These are phyloP conservation scores for Steccherinum ochraceum DNA, from an alignment of 768 basidiomycete species.

Conservation along the genomic window DNA sequence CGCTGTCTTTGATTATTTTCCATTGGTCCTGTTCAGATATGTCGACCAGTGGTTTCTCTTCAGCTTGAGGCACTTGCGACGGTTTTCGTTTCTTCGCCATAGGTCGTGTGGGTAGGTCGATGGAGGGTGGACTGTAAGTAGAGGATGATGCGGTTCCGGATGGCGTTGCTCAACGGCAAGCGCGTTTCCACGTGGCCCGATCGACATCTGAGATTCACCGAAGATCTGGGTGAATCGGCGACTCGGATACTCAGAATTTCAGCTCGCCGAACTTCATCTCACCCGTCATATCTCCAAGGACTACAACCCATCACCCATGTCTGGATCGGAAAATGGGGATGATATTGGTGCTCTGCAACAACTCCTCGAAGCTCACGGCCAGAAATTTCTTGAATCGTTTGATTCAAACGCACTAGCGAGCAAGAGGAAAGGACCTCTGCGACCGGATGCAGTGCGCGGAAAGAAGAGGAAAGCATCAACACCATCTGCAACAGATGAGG, in stretches of 20 bases:
- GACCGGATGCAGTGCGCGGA: background rate
- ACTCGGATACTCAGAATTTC: no score
- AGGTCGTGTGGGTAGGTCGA: background rate
- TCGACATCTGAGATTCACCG: no score
- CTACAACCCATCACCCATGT: no score
- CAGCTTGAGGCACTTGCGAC: background rate
- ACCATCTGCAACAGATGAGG: constrained; percentile 11
- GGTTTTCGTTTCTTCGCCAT: constrained; percentile 20
- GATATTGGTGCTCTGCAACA: constrained; percentile 30
- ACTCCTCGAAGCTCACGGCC: constrained; percentile 40
- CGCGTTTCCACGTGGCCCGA: no score
- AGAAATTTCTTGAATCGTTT: constrained; percentile 39
- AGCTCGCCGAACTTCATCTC: no score
- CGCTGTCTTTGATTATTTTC: constrained; percentile 65
- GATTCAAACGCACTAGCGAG: constrained; percentile 13
- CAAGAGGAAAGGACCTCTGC: constrained; percentile 14
- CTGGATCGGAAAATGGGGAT: background rate
- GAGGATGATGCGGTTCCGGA: no score
- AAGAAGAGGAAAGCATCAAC: constrained; percentile 11
- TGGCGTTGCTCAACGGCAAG: no score
- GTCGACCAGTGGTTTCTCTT: constrained; percentile 22
- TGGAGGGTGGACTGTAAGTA: background rate
- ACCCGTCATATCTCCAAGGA: no score
- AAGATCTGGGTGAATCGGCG: no score
- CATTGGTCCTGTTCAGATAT: constrained; percentile 75